Conservation (phyloP, 2,329 filamentous ascomycete genomes). For the Sporothrix curviconia region DNA sequence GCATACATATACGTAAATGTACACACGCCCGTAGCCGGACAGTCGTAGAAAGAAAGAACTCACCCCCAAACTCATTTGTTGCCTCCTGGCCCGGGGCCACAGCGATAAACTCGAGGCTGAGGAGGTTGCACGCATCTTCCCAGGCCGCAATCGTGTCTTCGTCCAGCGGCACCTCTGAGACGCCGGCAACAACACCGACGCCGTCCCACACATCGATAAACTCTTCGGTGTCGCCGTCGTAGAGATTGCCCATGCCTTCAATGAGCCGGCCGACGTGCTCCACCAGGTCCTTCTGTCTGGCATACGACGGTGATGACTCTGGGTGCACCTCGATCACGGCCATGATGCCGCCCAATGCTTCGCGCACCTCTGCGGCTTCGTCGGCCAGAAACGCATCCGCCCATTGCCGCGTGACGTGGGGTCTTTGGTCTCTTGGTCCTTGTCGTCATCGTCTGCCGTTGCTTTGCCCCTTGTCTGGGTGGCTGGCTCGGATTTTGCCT, state of each 20-base stretch:
- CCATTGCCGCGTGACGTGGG: slow-evolving; percentile 44
- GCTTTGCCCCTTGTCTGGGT: too few species aligned
- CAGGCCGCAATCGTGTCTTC: slow-evolving; percentile 46
- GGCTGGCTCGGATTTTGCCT: too few species aligned
- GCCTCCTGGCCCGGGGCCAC: slow-evolving; percentile 31
- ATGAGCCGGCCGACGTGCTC: slow-evolving; percentile 49
- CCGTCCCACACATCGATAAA: slow-evolving; percentile 54
- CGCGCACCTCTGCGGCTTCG: slow-evolving; percentile 57
- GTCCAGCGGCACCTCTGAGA: slow-evolving; percentile 32
- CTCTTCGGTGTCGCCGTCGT: slow-evolving; percentile 29
- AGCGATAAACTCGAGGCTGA: slow-evolving; percentile 58
- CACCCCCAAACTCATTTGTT: slow-evolving; percentile 55
- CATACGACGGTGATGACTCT: background rate
- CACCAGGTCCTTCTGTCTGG: slow-evolving; percentile 32
- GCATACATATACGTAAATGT: too few species aligned
- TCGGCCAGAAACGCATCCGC: slow-evolving; percentile 50
- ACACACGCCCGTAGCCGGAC: background rate
- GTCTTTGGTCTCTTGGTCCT: background rate
- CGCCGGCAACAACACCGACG: slow-evolving; percentile 52
- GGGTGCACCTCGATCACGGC: slow-evolving; percentile 41
- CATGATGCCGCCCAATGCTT: slow-evolving; percentile 54
- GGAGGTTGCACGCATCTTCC: slow-evolving; percentile 54
- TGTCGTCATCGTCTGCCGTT: slow-evolving; percentile 20
- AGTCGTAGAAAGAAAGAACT: slow-evolving; percentile 19
- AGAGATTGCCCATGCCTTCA: slow-evolving; percentile 45